Evolutionary conservation across 2,329 filamentous ascomycete genomes (phyloP), one percentile per base, ranked within the genome.

Genomic region (Cyphellophora attinorum): DNA sequence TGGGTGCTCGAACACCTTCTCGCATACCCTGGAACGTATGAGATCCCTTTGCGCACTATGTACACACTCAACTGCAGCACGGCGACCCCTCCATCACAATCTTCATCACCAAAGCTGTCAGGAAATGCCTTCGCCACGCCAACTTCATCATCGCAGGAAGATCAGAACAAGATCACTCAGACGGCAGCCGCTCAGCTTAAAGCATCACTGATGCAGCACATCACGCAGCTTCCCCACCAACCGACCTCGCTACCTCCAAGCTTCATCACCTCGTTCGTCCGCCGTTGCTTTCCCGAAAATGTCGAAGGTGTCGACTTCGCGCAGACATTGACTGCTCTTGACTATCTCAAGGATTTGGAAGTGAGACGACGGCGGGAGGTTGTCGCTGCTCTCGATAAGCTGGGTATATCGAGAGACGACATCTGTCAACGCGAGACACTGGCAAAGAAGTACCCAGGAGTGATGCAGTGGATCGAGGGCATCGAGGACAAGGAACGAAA

Each of bases 41-140:
- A 80, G 48, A 73, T 80, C 19, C 76, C 76, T 13, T 63, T 81
- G 17, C 70, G 76, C 38, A 79, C 74, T 42, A 79, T 80, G 72
- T 80, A 79, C 59, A 69, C 70, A 16, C 64, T 81, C 53, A 58
- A 37, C 53, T 56, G 17, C 47, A 43, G 46, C 37, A 46, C 44
- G 15, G 48, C 36, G 32, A 49, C 40, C 18, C 33, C 21, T 25
- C 21, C 21, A 8, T n/a, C 8, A n/a, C 37, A 18, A 35, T 44
- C 57, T 39, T 50, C 61, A 19, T 57, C 61, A 17, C 51, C 54
- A 19, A 51, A 56, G n/a, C 42, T 50, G 12, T 40, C 47, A 25
- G 51, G 58, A 41, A 51, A 61, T 42, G 34, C 51, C 5, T 51
- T 48, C 15, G 41, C 49, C 8, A 39, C 38, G 10, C 28, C 41